Conservation (phyloP, 257 asterid species). For the Verbascum thapsus region DNA sequence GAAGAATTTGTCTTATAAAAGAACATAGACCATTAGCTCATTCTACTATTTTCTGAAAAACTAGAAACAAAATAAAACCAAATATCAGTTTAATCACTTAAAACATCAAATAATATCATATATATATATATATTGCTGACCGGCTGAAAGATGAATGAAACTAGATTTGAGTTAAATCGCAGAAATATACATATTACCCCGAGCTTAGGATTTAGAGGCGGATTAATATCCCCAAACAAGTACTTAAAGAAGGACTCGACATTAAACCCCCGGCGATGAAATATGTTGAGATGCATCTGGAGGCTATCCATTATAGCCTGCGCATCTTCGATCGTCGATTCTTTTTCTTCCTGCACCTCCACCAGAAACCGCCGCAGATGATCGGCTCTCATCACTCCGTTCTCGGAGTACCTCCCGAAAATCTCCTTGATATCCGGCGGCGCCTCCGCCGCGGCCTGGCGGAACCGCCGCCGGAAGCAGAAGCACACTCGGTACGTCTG, state of each 20-base stretch:
- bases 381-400: constrained; percentile 47
- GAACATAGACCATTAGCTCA: not conserved
- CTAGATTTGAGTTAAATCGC: too few relatives aligned
- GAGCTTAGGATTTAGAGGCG: constrained; percentile 39
- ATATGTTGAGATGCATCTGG: constrained; percentile 35
- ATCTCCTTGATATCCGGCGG: constrained; percentile 47
- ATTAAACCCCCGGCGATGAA: constrained; percentile 50
- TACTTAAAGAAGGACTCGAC: constrained; percentile 52
- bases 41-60: not conserved
- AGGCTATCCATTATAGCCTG: constrained; percentile 44
- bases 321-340: constrained; percentile 50
- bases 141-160: too few relatives aligned
- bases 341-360: constrained; percentile 50
- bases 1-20: not conserved
- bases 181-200: too few relatives aligned
- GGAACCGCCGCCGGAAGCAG: constrained; percentile 60
- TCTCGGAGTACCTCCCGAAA: constrained; percentile 44
- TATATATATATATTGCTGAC: too few relatives aligned
- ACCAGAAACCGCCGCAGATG: constrained; percentile 46
- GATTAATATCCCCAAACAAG: constrained; percentile 48
- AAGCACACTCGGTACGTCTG: constrained; percentile 58
- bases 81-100: not conserved
- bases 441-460: constrained; percentile 52
- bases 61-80: not conserved
- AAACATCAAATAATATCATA: too few relatives aligned